Percentiles rank a stretch among this genome's conserved stretches.
phyloP scores from a whole-genome alignment of 164 flowering plant species.

The Piper betle region DNA sequence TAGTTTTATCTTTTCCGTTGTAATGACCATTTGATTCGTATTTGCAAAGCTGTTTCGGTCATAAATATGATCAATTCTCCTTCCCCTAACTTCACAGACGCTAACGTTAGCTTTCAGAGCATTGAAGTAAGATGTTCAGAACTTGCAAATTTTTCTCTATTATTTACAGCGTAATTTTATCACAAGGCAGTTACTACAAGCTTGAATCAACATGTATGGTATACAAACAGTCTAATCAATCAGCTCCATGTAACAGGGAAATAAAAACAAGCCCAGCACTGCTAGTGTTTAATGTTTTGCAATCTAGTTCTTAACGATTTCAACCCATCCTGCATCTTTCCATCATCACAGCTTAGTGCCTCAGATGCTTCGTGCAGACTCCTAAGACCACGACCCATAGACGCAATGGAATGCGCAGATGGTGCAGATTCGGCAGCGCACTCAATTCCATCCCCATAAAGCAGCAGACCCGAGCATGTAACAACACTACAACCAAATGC shows the following conservation, averaged over 20 bases:
- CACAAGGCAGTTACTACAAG: neutral
- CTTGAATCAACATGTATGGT: no score
- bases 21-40: no score
- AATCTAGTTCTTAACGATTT: constrained; percentile 47
- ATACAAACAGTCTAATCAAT: neutral
- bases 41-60: no score
- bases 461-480: constrained; percentile 60
- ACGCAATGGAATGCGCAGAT: constrained; percentile 67
- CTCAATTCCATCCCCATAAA: constrained; percentile 85
- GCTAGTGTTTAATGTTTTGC: constrained; percentile 32
- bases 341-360: constrained; percentile 20
- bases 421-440: constrained; percentile 77
- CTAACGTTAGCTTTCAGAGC: no score
- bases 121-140: no score
- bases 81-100: no score
- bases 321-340: constrained; percentile 51
- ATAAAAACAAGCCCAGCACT: neutral
- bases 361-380: constrained; percentile 51
- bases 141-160: no score
- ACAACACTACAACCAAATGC: constrained; percentile 80
- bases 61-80: no score
- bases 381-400: constrained; percentile 76
- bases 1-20: neutral
- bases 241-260: neutral
- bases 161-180: neutral